Evolutionary conservation across 352 stramenopile genomes (phyloP).

Genomic region (Pythium oligandrum): DNA sequence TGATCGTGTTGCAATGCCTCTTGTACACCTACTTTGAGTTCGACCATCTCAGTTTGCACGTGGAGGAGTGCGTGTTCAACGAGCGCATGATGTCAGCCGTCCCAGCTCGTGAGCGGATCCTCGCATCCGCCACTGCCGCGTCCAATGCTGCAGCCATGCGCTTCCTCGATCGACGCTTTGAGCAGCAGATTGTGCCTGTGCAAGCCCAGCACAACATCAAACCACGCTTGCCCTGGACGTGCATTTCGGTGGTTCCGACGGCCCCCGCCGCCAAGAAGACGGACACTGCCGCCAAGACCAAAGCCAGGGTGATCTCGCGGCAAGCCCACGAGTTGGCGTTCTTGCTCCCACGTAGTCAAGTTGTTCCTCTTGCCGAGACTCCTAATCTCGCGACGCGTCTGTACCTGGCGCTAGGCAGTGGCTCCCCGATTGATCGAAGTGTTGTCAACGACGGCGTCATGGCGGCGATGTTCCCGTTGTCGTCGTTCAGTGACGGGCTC

Average conservation of each 20-base stretch:
- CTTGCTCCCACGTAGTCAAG: slow-evolving; percentile 50
- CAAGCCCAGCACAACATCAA: slow-evolving; percentile 26
- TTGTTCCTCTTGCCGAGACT: slow-evolving; percentile 23
- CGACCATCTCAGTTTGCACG: slow-evolving; percentile 39
- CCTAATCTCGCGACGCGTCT: slow-evolving; percentile 37
- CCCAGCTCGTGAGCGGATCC: slow-evolving; percentile 16
- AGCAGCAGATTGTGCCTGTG: slow-evolving; percentile 38
- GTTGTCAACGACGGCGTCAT: slow-evolving; percentile 20
- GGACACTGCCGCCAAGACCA: not conserved
- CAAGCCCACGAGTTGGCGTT: slow-evolving; percentile 42
- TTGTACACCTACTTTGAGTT: slow-evolving; percentile 48
- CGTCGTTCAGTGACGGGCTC: slow-evolving; percentile 17
- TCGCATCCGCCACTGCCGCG: slow-evolving; percentile 17
- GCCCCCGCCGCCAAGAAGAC: slow-evolving; percentile 3
- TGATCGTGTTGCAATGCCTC: slow-evolving; percentile 40
- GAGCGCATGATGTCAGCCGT: slow-evolving; percentile 34
- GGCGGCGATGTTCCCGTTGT: slow-evolving; percentile 31
- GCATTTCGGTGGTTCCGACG: slow-evolving; percentile 46
- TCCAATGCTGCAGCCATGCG: slow-evolving; percentile 27
- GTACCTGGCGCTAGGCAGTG: slow-evolving; percentile 31
- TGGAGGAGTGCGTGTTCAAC: slow-evolving; percentile 65
- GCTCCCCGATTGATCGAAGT: slow-evolving; percentile 6
- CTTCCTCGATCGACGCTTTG: slow-evolving; percentile 58
- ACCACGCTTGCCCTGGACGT: slow-evolving; percentile 50
- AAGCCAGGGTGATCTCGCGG: slow-evolving; percentile 8